phyloP scores from a whole-genome alignment of 108 stramenopile genomes.

The Fistulifera solaris region DNA sequence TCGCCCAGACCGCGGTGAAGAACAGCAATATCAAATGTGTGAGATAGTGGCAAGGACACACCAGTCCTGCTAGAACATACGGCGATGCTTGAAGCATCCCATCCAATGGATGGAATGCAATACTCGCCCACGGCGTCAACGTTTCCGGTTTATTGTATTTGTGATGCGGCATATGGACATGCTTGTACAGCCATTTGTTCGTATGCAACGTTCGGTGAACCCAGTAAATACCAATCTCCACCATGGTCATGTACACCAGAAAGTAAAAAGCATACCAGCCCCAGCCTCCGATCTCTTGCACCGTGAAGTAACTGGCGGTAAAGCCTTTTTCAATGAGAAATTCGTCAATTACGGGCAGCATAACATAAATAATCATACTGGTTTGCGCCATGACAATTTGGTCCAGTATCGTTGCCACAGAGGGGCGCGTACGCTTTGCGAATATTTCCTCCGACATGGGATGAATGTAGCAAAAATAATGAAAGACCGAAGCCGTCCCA shows the following conservation, averaged over 20 bases:
- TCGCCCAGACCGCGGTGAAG: conserved; percentile 87
- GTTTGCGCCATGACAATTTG: conserved; percentile 75
- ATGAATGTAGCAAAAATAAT: conserved; percentile 56
- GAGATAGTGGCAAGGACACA: conserved; percentile 83
- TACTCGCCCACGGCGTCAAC: conserved; percentile 81
- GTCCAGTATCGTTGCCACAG: conserved; percentile 47
- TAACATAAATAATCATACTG: conserved; percentile 55
- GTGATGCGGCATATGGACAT: conserved; percentile 74
- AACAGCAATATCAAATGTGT: conserved; percentile 73
- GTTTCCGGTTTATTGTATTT: conserved; percentile 78
- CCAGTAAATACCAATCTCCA: conserved; percentile 89
- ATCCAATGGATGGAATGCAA: conserved; percentile 87
- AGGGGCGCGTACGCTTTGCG: conserved; percentile 32
- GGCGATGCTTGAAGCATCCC: conserved; percentile 79
- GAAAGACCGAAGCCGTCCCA: conserved; percentile 43
- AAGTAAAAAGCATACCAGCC: conserved; percentile 30
- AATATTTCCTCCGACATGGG: conserved; percentile 33
- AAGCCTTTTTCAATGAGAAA: conserved; percentile 70
- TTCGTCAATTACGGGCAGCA: conserved; percentile 73
- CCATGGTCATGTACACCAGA: conserved; percentile 53
- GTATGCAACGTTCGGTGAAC: conserved; percentile 81
- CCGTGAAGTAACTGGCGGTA: conserved; percentile 53
- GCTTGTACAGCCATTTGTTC: conserved; percentile 82
- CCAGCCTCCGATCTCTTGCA: conserved; percentile 78
- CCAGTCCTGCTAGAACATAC: conserved; percentile 50